Conservation (phyloP, 176 grass and related monocot genomes). For the Ensete ventricosum region DNA sequence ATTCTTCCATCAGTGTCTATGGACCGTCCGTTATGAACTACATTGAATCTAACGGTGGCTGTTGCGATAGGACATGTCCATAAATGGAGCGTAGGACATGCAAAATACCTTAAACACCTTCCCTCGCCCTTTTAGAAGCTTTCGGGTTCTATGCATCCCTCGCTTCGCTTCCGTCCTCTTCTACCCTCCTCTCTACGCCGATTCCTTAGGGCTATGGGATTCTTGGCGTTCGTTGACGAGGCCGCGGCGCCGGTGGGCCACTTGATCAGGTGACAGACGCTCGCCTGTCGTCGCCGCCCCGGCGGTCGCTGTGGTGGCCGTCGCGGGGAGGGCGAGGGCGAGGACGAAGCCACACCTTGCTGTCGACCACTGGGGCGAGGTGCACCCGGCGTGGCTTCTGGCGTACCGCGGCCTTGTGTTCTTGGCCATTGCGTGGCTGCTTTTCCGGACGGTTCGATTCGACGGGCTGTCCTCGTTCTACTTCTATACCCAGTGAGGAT, state of each 20-base stretch:
- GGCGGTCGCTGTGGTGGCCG: background rate
- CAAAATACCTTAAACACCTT: too few relatives aligned
- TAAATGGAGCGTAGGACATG: too few relatives aligned
- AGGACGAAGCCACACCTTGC: background rate
- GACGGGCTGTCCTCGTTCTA: constrained; percentile 15
- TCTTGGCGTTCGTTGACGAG: background rate
- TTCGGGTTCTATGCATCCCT: background rate
- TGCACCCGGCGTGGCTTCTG: constrained; percentile 8
- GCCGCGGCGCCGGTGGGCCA: background rate
- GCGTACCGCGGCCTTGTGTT: constrained; percentile 18
- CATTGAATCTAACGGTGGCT: too few relatives aligned
- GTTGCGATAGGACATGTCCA: too few relatives aligned
- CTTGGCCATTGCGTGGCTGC: background rate
- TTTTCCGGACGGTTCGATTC: background rate
- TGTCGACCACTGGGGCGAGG: background rate
- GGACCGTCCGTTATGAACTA: too few relatives aligned
- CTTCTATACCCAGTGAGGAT: constrained; percentile 31
- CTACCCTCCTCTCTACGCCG: background rate
- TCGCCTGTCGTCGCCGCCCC: constrained; percentile 22
- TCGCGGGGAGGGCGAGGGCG: background rate
- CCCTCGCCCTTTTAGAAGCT: background rate
- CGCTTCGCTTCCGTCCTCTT: background rate
- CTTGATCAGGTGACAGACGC: constrained; percentile 23
- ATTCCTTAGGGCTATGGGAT: background rate
- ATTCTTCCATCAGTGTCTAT: too few relatives aligned